phyloP scores from a whole-genome alignment of 2,329 filamentous ascomycete genomes.

The Ophiosphaerella narmari region DNA sequence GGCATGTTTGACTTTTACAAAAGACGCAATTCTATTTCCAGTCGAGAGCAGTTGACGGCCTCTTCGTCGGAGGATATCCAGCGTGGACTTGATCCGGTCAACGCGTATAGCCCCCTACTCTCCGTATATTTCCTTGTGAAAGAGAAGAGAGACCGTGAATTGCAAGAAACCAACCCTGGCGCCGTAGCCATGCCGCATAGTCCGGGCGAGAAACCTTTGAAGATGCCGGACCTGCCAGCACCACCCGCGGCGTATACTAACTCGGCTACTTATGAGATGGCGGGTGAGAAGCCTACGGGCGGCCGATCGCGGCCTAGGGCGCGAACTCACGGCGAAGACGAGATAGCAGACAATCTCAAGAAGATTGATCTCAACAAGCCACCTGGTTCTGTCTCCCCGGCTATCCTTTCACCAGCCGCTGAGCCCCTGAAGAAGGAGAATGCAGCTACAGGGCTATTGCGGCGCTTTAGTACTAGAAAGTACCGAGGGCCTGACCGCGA shows the following conservation, averaged over 20 bases:
- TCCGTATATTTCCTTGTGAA: slow-evolving; percentile 96
- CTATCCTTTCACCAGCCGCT: slow-evolving; percentile 60
- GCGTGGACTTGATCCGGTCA: slow-evolving; percentile 82
- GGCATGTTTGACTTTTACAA: slow-evolving; percentile 98
- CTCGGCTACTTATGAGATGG: slow-evolving; percentile 79
- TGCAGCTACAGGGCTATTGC: slow-evolving; percentile 78
- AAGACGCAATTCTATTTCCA: slow-evolving; percentile 83
- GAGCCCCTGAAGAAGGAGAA: slow-evolving; percentile 78
- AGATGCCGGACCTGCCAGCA: slow-evolving; percentile 75
- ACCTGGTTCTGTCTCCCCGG: slow-evolving; percentile 52
- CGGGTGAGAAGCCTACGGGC: slow-evolving; percentile 84
- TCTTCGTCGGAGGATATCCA: slow-evolving; percentile 86
- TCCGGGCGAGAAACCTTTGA: slow-evolving; percentile 61
- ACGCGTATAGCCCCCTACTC: slow-evolving; percentile 88
- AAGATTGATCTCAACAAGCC: slow-evolving; percentile 62
- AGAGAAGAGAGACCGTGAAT: slow-evolving; percentile 87
- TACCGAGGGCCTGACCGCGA: slow-evolving; percentile 61
- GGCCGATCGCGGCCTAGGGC: slow-evolving; percentile 82
- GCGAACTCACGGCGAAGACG: slow-evolving; percentile 92
- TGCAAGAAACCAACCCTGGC: slow-evolving; percentile 62
- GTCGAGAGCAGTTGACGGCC: slow-evolving; percentile 80
- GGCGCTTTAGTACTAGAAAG: slow-evolving; percentile 88
- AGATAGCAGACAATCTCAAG: slow-evolving; percentile 75
- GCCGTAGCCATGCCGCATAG: slow-evolving; percentile 61
- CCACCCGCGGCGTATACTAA: slow-evolving; percentile 92